Evolutionary conservation across 345 rosid species (phyloP).

Genomic region (Lepidium sativum): DNA sequence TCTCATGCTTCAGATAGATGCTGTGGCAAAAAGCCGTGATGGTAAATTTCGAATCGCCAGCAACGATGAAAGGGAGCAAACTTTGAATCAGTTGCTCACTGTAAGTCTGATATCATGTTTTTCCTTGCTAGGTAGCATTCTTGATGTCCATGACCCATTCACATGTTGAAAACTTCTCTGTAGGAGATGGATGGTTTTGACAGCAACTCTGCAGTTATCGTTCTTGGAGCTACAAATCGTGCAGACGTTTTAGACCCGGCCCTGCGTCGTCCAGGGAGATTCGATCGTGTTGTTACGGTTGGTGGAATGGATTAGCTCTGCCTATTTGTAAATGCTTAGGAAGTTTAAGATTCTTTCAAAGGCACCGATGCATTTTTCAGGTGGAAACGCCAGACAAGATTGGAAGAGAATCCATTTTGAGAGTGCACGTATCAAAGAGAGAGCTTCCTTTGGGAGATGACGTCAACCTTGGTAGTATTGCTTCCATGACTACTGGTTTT

Average conservation of each 20-base stretch:
- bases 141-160: not conserved
- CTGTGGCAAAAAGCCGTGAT: slow-evolving; percentile 99
- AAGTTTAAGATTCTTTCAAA: not conserved
- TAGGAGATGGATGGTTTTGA: slow-evolving; percentile 99
- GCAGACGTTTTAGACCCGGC: slow-evolving; percentile 96
- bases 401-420: slow-evolving; percentile 91
- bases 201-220: slow-evolving; percentile 90
- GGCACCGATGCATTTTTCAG: slow-evolving; percentile 29
- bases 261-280: slow-evolving; percentile 95
- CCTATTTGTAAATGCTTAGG: not conserved
- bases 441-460: slow-evolving; percentile 79
- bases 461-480: slow-evolving; percentile 66
- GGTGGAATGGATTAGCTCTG: slow-evolving; percentile 24
- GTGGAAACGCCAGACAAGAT: slow-evolving; percentile 86
- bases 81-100: slow-evolving; percentile 94
- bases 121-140: not conserved
- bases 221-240: slow-evolving; percentile 98
- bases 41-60: slow-evolving; percentile 83
- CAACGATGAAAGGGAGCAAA: slow-evolving; percentile 97
- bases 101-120: slow-evolving; percentile 36
- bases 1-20: slow-evolving; percentile 68
- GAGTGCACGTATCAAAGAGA: slow-evolving; percentile 73
- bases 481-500: slow-evolving; percentile 96
- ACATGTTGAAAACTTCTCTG: slow-evolving; percentile 15
- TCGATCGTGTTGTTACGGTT: slow-evolving; percentile 93